These are phyloP conservation scores for Phlyctochytrium planicorne DNA, from an alignment of 192 early-diverging fungal species.

Conservation along the genomic window DNA sequence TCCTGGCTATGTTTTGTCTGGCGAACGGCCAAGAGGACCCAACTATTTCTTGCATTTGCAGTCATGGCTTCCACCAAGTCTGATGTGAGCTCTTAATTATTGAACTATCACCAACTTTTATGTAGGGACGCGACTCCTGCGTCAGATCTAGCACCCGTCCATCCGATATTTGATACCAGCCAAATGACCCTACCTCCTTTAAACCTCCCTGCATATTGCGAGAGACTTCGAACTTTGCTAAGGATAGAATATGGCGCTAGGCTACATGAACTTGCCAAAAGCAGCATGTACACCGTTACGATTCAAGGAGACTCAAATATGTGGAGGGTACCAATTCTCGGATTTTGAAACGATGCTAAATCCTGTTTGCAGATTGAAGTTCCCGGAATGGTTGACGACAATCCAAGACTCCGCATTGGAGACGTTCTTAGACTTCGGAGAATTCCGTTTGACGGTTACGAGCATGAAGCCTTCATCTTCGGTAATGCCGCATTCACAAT, in stretches of 20 bases:
- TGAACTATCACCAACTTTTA: not conserved
- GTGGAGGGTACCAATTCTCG: not conserved
- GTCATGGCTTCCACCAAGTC: not conserved
- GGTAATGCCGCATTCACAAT: no score
- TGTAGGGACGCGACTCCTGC: not conserved
- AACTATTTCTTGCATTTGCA: not conserved
- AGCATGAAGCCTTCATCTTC: constrained; percentile 8
- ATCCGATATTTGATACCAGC: not conserved
- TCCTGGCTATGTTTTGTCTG: not conserved
- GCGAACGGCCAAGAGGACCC: not conserved
- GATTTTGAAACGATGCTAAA: not conserved
- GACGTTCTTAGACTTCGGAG: constrained; percentile 6
- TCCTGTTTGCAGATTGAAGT: not conserved
- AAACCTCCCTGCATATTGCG: not conserved
- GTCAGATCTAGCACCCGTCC: not conserved
- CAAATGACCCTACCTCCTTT: not conserved
- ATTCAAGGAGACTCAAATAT: not conserved
- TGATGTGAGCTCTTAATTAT: not conserved
- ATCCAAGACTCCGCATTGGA: constrained; percentile 15
- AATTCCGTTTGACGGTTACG: constrained; percentile 7
- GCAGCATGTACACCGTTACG: not conserved
- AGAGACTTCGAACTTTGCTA: not conserved
- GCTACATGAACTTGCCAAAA: not conserved
- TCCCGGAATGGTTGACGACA: constrained; percentile 20
- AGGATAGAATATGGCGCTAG: not conserved